Conservation (phyloP, 1,139 yeast genomes). For the Yamadazyma atlantica region DNA sequence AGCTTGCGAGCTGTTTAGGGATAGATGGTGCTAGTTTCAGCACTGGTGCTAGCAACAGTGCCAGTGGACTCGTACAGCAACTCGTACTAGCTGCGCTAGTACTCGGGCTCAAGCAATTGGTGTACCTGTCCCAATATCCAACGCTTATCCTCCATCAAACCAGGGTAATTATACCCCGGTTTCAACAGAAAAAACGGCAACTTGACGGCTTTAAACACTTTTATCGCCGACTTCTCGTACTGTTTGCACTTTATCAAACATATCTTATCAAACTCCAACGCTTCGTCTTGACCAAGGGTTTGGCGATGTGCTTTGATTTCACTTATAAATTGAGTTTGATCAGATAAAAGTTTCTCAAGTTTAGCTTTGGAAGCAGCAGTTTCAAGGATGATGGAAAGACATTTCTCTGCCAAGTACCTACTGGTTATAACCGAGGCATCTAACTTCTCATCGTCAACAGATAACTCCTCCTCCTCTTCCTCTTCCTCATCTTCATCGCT, state of each 20-base stretch:
- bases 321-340: constrained; percentile 9
- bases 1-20: too few relatives aligned
- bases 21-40: too few relatives aligned
- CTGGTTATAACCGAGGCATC: constrained; percentile 16
- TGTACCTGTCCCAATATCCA: constrained; percentile 19
- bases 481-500: constrained; percentile 9
- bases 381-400: constrained; percentile 2
- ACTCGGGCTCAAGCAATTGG: background rate
- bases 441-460: constrained; percentile 7
- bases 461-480: constrained; percentile 8
- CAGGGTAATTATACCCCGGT: constrained; percentile 24
- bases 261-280: constrained; percentile 17
- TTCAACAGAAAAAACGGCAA: constrained; percentile 28
- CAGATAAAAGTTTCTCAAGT: constrained; percentile 5
- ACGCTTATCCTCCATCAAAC: constrained; percentile 22
- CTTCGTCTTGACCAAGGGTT: background rate
- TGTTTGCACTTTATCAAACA: constrained; percentile 18
- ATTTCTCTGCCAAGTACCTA: constrained; percentile 13
- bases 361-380: constrained; percentile 2
- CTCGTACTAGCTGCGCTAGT: too few relatives aligned
- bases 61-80: too few relatives aligned
- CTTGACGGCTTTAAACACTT: constrained; percentile 16
- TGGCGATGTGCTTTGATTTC: constrained; percentile 4
- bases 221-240: constrained; percentile 18
- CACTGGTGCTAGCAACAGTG: too few relatives aligned